Evolutionary conservation across 2,329 filamentous ascomycete genomes (phyloP).

Genomic region (Claviceps paspali): DNA sequence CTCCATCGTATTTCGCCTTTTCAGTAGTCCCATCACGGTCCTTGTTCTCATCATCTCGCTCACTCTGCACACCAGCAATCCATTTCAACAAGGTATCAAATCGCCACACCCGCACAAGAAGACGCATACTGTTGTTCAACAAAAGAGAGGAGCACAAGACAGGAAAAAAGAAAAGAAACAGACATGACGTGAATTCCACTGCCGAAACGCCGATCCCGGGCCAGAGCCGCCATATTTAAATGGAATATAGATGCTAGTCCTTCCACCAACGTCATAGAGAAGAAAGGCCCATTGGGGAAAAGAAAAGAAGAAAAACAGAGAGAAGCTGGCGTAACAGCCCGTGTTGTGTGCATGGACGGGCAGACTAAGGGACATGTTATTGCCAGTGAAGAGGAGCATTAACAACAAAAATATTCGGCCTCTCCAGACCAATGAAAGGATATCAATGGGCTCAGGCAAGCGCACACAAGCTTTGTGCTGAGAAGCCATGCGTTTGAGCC

Average conservation of each 20-base stretch:
- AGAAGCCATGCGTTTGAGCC: slow-evolving; percentile 10
- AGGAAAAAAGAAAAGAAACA: not conserved
- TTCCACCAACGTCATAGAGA: not conserved
- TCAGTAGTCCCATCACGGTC: not conserved
- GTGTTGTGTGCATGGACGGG: not conserved
- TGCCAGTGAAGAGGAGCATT: not conserved
- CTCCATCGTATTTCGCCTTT: not conserved
- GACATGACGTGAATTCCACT: slow-evolving; percentile 1
- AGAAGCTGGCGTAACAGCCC: not conserved
- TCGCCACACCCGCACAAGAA: slow-evolving; percentile 1
- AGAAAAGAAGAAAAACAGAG: not conserved
- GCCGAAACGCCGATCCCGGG: slow-evolving; percentile 10
- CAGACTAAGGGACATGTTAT: not conserved
- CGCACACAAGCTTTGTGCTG: not conserved
- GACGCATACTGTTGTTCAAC: not conserved
- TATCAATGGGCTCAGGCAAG: not conserved
- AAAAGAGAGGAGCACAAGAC: not conserved
- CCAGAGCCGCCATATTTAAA: slow-evolving; percentile 8
- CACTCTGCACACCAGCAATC: not conserved
- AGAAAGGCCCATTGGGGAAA: not conserved
- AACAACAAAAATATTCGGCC: not conserved
- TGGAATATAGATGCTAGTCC: slow-evolving; percentile 1
- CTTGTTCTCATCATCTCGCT: not conserved
- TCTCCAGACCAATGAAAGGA: not conserved
- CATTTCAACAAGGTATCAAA: slow-evolving; percentile 5